Conservation (phyloP, 805 yeast genomes). For the Yamadazyma nakazawae region DNA sequence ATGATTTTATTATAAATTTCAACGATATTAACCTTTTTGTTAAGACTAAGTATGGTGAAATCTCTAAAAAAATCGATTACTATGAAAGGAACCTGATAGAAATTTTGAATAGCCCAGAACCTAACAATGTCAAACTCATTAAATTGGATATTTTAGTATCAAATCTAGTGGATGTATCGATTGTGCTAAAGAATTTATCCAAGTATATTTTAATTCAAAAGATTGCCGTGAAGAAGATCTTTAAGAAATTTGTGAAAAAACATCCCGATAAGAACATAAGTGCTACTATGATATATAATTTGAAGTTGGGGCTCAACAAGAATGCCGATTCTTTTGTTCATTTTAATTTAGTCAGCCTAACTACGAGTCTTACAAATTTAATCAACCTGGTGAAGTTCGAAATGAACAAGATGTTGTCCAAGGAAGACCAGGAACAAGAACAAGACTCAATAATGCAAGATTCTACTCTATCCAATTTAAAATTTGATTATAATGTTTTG, state of each 20-base stretch:
- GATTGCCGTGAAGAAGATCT: conserved; percentile 66
- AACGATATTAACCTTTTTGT: conserved; percentile 62
- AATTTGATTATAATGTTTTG: conserved; percentile 30
- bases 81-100: conserved; percentile 17
- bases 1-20: conserved; percentile 53
- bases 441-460: neutral
- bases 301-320: conserved; percentile 33
- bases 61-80: conserved; percentile 44
- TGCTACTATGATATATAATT: conserved; percentile 22
- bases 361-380: conserved; percentile 51
- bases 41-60: conserved; percentile 64
- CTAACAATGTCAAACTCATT: conserved; percentile 11
- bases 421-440: conserved; percentile 2
- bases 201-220: conserved; percentile 70
- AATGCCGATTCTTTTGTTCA: conserved; percentile 57
- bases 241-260: conserved; percentile 63
- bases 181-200: conserved; percentile 60
- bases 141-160: conserved; percentile 23
- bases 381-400: conserved; percentile 18
- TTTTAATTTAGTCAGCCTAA: conserved; percentile 56
- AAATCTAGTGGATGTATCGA: conserved; percentile 38
- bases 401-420: conserved; percentile 7
- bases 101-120: conserved; percentile 1
- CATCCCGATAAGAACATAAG: conserved; percentile 24
- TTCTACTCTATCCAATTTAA: conserved; percentile 5